phyloP scores from a whole-genome alignment of 257 asterid species.

The Cruciata laevipes region DNA sequence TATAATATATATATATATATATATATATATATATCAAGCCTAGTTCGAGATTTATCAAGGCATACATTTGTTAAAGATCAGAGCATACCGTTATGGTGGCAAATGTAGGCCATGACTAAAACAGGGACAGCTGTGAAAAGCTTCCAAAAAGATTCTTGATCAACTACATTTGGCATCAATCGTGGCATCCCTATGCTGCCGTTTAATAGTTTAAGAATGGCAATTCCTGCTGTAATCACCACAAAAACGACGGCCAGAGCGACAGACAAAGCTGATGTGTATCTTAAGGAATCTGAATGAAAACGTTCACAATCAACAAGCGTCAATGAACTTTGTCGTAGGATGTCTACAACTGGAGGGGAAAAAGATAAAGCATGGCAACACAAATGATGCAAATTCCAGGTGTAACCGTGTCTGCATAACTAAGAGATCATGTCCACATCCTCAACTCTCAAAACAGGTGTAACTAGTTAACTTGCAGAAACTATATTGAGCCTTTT shows the following conservation, averaged over 20 bases:
- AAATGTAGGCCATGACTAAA: constrained; percentile 80
- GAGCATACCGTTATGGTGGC: constrained; percentile 78
- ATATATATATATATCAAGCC: background rate
- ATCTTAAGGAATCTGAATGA: constrained; percentile 71
- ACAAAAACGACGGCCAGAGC: constrained; percentile 69
- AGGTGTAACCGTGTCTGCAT: background rate
- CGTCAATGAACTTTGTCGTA: background rate
- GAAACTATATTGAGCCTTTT: background rate
- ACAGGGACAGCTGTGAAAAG: constrained; percentile 77
- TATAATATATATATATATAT: too few relatives aligned
- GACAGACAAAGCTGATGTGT: constrained; percentile 82
- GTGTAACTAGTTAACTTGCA: background rate
- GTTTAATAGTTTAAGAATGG: constrained; percentile 42
- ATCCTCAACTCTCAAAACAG: background rate
- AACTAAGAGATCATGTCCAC: background rate
- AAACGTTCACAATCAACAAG: background rate
- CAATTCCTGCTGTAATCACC: constrained; percentile 75
- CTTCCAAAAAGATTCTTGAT: constrained; percentile 89
- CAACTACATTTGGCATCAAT: constrained; percentile 53
- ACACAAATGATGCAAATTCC: background rate
- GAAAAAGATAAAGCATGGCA: background rate
- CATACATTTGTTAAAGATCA: background rate
- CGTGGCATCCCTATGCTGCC: constrained; percentile 82
- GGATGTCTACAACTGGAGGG: background rate
- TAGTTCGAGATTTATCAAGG: background rate